These are phyloP conservation scores for Talaromyces rugulosus DNA, from an alignment of 2,329 filamentous ascomycete species.

Conservation along the genomic window DNA sequence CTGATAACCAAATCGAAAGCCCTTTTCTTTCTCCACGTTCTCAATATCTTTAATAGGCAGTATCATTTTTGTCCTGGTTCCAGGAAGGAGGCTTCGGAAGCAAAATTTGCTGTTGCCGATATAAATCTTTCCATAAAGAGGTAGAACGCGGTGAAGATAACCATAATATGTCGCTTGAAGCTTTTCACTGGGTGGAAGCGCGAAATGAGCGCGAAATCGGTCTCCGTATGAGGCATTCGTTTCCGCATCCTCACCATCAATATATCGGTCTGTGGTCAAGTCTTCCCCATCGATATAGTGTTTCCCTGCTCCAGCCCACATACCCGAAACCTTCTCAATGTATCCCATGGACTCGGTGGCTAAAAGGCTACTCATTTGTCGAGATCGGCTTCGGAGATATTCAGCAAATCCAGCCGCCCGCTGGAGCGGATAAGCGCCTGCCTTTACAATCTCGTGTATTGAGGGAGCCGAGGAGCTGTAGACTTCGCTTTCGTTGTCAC, in stretches of 20 bases:
- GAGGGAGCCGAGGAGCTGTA: conserved; percentile 44
- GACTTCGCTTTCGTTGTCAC: conserved; percentile 17
- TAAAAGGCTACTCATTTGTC: conserved; percentile 74
- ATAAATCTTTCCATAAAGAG: conserved; percentile 95
- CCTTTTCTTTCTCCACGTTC: conserved; percentile 90
- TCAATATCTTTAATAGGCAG: conserved; percentile 87
- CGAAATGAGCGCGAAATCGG: conserved; percentile 85
- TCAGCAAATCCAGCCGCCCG: conserved; percentile 77
- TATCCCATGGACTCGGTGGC: conserved; percentile 94
- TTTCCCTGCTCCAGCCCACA: conserved; percentile 87
- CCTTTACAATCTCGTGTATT: conserved; percentile 56
- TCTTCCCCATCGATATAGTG: conserved; percentile 77
- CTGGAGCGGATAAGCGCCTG: conserved; percentile 73
- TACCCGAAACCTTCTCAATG: conserved; percentile 92
- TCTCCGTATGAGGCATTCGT: conserved; percentile 52
- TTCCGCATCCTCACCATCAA: conserved; percentile 54
- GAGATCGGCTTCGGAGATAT: conserved; percentile 73
- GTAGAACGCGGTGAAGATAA: conserved; percentile 83
- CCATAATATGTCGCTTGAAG: conserved; percentile 88
- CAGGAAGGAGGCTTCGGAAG: conserved; percentile 85
- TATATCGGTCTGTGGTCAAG: conserved; percentile 56
- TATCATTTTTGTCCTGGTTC: conserved; percentile 87
- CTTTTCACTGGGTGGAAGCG: conserved; percentile 75
- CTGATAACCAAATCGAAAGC: conserved; percentile 86
- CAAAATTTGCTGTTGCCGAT: conserved; percentile 84